Conservation (phyloP, 345 rosid genomes). For the Acer yangbiense region DNA sequence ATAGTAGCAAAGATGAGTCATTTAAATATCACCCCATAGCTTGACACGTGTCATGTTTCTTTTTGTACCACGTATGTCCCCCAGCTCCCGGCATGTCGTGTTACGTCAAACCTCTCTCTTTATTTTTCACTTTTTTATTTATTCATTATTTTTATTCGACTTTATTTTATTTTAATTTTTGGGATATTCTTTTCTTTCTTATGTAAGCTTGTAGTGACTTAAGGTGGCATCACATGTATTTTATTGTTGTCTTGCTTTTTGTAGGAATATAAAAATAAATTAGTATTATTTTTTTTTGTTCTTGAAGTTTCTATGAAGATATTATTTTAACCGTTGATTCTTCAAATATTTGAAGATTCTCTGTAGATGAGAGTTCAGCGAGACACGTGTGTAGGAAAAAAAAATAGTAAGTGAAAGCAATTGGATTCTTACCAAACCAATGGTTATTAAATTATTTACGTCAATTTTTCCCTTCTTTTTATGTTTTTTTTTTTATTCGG, state of each 20-base stretch:
- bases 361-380: background rate
- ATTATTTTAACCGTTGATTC: background rate
- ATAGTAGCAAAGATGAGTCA: background rate
- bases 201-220: background rate
- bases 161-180: background rate
- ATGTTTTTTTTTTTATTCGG: too few relatives aligned
- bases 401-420: background rate
- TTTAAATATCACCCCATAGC: background rate
- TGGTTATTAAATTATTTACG: too few relatives aligned
- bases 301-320: background rate
- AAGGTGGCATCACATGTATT: constrained; percentile 1
- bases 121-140: background rate
- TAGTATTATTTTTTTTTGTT: too few relatives aligned
- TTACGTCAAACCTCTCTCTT: constrained; percentile 9
- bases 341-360: background rate
- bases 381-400: background rate
- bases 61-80: constrained; percentile 16
- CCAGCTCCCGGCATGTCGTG: constrained; percentile 13
- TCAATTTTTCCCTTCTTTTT: too few relatives aligned
- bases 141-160: background rate
- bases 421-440: background rate
- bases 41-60: constrained; percentile 15
- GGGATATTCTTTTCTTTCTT: background rate
- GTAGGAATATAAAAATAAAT: background rate
- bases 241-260: background rate